Base-by-base conservation (phyloP, 495 filamentous ascomycete species). In the Podospora comata region DNA sequence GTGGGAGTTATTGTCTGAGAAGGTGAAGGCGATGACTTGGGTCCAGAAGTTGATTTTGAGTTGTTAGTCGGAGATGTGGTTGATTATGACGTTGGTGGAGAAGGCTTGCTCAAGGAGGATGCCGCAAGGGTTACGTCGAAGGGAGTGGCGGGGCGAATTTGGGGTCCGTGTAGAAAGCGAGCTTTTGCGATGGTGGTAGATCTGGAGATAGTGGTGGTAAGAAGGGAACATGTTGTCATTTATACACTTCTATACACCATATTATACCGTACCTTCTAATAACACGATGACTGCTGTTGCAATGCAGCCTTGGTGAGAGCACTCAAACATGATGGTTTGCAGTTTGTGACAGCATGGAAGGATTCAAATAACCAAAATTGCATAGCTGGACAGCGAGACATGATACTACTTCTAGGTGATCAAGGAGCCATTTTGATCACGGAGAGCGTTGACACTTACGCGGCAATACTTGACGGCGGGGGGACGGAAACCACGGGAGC, bases 1-100 rank as follows among this genome's bases (percentile, higher is more conserved):
- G 28, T 66, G 56, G 0, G 64, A 11, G 55, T 60, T 60, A 67
- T 63, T 19, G 3, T 60, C 30, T 20, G 27, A 11, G 28, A 66
- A 6, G 5, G 15, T 57, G n/a, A 55, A 20, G 30, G 16, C 11
- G 3, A 39, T 53, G 30, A 66, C 28, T 15, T 9, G n/a, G 28
- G 55, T 16, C 55, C 64, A 60, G 55, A 66, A 60, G 44, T 13
- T 34, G 30, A 66, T 55, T 2, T 30, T 57, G 2, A 15, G 20
- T 0, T 48, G 30, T 20, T 44, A 11, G 7, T 11, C 32, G 32
- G 39, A 48, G 39, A 48, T 48, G 39, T 48, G 39, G 39, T 48
- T 48, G 39, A 48, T 16, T 6, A 48, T 6, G 39, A 48, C 39
- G 39, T 48, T 48, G 39, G 39, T 48, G 7, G 39, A 48, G 9